A percentile compares a stretch with the other conserved stretches of the same genome.
These are phyloP conservation scores for Alternaria sp. DNA, from an alignment of 2,329 filamentous ascomycete genomes.

Conservation along the genomic window DNA sequence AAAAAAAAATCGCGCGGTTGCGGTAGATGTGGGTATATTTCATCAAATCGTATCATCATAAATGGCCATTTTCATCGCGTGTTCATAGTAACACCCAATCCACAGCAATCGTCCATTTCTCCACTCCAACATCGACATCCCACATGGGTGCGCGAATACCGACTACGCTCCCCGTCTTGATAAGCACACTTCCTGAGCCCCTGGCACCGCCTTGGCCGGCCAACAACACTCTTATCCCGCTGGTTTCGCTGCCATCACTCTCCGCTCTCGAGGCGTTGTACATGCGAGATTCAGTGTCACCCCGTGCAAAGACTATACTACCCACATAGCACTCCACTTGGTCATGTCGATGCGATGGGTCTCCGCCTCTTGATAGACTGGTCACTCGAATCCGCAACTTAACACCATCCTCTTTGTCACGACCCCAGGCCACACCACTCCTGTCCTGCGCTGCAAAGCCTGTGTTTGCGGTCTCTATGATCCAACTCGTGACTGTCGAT, in stretches of 20 bases:
- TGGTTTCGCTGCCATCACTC: background rate
- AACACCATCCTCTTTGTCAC: constrained; percentile 40
- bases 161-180: constrained; percentile 42
- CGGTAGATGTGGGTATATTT: constrained; percentile 3
- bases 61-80: background rate
- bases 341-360: background rate
- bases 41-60: constrained; percentile 22
- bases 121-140: constrained; percentile 50
- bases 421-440: constrained; percentile 22
- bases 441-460: constrained; percentile 29
- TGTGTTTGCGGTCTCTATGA: constrained; percentile 55
- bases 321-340: constrained; percentile 34
- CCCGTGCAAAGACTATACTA: constrained; percentile 35
- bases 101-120: constrained; percentile 53
- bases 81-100: constrained; percentile 51
- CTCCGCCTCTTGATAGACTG: constrained; percentile 1
- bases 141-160: constrained; percentile 54
- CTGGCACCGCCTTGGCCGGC: constrained; percentile 40
- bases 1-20: background rate
- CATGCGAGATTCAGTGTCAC: constrained; percentile 25
- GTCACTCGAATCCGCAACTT: constrained; percentile 27
- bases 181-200: constrained; percentile 27
- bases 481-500: constrained; percentile 59
- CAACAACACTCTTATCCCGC: constrained; percentile 35
- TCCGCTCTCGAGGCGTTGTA: constrained; percentile 25